These are phyloP conservation scores for Cyathus striatus DNA, from an alignment of 768 basidiomycete genomes.

Conservation along the genomic window DNA sequence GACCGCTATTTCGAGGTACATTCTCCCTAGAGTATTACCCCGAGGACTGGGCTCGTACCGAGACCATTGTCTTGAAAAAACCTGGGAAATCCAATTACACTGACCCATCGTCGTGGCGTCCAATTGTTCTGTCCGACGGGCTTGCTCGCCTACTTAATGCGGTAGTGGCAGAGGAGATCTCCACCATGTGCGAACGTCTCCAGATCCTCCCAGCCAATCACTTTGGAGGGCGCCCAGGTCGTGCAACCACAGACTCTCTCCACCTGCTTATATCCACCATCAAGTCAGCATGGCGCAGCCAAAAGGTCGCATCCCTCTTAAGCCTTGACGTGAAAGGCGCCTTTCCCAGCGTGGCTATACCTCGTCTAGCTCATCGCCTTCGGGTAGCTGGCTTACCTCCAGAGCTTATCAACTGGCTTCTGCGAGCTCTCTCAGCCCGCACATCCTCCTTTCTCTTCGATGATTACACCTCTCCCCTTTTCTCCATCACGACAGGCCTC, in stretches of 20 bases:
- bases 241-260: constrained; percentile 22
- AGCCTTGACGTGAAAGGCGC: constrained; percentile 34
- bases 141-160: constrained; percentile 12
- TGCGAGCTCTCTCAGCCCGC: not conserved
- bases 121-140: constrained; percentile 22
- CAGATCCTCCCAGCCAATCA: constrained; percentile 16
- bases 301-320: constrained; percentile 20
- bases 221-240: constrained; percentile 19
- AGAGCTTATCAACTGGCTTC: not conserved
- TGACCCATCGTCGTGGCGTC: constrained; percentile 22
- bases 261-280: constrained; percentile 21
- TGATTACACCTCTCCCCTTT: not conserved
- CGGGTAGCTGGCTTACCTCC: not conserved
- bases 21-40: constrained; percentile 17
- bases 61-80: constrained; percentile 25
- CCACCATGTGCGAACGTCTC: constrained; percentile 3
- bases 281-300: constrained; percentile 28
- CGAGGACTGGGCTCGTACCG: constrained; percentile 5
- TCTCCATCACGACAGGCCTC: constrained; percentile 7
- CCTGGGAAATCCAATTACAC: constrained; percentile 28
- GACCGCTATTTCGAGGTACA: constrained; percentile 22
- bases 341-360: constrained; percentile 20
- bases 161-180: constrained; percentile 13
- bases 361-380: constrained; percentile 19
- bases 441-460: not conserved